phyloP scores from a whole-genome alignment of 1,284 basidiomycete genomes.

The Porodaedalea pini region DNA sequence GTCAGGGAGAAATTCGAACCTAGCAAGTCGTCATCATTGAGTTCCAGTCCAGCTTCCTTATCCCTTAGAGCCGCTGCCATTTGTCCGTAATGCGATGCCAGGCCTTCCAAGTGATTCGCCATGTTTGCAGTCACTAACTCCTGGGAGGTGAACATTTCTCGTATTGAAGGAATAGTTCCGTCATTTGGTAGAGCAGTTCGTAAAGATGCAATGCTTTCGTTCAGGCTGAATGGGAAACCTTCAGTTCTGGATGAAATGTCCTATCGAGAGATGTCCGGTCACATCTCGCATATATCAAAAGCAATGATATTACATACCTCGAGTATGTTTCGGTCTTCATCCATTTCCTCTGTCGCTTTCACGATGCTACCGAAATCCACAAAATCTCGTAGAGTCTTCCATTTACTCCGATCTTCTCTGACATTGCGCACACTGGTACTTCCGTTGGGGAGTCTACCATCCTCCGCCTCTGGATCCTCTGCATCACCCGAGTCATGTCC shows the following conservation, averaged over 20 bases:
- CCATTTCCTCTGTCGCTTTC: conserved; percentile 65
- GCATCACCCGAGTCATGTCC: conserved; percentile 52
- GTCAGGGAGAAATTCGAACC: conserved; percentile 37
- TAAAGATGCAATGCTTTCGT: conserved; percentile 50
- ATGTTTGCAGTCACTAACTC: conserved; percentile 56
- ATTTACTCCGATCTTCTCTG: conserved; percentile 48
- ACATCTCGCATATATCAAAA: neutral
- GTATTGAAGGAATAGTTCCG: conserved; percentile 39
- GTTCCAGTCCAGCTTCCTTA: conserved; percentile 59
- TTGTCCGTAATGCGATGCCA: conserved; percentile 69
- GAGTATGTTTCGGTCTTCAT: conserved; percentile 58
- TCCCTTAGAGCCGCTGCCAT: conserved; percentile 65
- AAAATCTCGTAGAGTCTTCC: conserved; percentile 81
- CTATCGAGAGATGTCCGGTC: conserved; percentile 34
- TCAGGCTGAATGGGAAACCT: conserved; percentile 62
- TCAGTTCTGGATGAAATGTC: conserved; percentile 58
- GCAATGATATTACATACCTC: conserved; percentile 47
- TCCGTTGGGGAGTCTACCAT: neutral
- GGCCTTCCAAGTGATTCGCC: conserved; percentile 68
- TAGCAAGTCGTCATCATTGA: conserved; percentile 64
- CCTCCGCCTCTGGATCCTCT: conserved; percentile 21
- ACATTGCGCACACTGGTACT: conserved; percentile 24
- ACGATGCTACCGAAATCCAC: conserved; percentile 77
- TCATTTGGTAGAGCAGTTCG: conserved; percentile 46
- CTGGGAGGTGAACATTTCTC: conserved; percentile 50